Conservation (phyloP, 2,329 filamentous ascomycete genomes). For the Ceratocystis variospora region DNA sequence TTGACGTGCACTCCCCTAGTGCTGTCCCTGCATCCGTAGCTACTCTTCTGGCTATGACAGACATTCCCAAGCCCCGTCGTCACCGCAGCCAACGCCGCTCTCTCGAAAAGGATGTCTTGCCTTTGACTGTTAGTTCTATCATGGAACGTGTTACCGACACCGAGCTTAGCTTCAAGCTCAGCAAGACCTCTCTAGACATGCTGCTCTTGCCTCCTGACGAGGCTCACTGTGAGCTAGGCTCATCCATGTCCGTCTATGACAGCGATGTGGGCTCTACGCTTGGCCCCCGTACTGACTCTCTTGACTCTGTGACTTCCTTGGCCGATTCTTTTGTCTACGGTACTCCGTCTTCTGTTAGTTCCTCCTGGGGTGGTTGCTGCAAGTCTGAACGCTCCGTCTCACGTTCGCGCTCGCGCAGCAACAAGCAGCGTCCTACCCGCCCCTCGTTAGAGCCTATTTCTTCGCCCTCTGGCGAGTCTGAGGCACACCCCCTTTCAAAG, state of each 20-base stretch:
- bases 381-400: constrained; percentile 8
- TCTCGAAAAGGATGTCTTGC: constrained; percentile 35
- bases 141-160: constrained; percentile 16
- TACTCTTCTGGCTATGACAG: constrained; percentile 47
- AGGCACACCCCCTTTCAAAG: constrained; percentile 39
- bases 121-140: constrained; percentile 15
- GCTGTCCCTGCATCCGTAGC: constrained; percentile 45
- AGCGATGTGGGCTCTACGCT: constrained; percentile 39
- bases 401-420: constrained; percentile 19
- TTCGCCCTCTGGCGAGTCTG: constrained; percentile 39
- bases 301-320: constrained; percentile 49
- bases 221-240: constrained; percentile 33
- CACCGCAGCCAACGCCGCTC: constrained; percentile 30
- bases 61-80: constrained; percentile 37
- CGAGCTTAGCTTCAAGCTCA: constrained; percentile 40
- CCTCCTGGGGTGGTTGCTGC: constrained; percentile 31
- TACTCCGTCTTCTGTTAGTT: constrained; percentile 35
- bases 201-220: constrained; percentile 49
- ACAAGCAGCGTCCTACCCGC: constrained; percentile 30
- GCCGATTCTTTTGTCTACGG: constrained; percentile 41
- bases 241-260: constrained; percentile 31
- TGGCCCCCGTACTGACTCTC: constrained; percentile 40
- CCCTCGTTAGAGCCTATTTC: constrained; percentile 39
- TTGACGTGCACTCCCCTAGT: constrained; percentile 38
- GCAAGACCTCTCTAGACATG: constrained; percentile 43